A percentile compares a stretch with the other conserved stretches of the same genome.
Conservation (phyloP, 371 early-diverging fungal genomes). For the Catenaria anguillulae region DNA sequence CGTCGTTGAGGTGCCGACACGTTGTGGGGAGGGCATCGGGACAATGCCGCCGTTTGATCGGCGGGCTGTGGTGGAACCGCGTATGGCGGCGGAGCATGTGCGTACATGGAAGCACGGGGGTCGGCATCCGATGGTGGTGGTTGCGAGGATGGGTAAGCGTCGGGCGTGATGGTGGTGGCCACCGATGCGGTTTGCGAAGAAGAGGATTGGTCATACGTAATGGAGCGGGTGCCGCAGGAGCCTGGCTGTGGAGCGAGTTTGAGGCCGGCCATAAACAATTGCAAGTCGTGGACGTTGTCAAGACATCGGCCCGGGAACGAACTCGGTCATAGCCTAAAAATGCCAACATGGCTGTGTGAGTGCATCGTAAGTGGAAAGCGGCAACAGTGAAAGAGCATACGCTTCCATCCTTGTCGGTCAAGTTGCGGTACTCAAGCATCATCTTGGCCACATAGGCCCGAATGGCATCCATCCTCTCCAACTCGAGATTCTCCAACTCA, state of each 20-base stretch:
- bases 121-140: no score
- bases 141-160: no score
- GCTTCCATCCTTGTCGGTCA: background rate
- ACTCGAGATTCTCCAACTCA: constrained; percentile 1
- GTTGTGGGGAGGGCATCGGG: no score
- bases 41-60: no score
- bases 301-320: background rate
- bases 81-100: no score
- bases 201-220: no score
- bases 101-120: no score
- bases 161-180: no score
- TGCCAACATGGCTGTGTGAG: background rate
- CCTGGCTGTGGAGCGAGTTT: background rate
- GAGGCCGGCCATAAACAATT: background rate
- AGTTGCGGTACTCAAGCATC: background rate
- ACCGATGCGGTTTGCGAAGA: no score
- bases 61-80: no score
- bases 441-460: background rate
- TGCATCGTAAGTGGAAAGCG: background rate
- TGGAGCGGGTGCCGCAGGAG: no score
- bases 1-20: no score
- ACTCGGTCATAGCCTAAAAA: background rate
- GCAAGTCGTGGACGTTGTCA: background rate
- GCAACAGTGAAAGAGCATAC: background rate
- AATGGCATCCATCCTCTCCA: background rate